A percentile compares a stretch with the other conserved stretches of the same genome.
Evolutionary conservation across 371 early-diverging fungal species (phyloP).

Genomic region (Globomyces sp.): DNA sequence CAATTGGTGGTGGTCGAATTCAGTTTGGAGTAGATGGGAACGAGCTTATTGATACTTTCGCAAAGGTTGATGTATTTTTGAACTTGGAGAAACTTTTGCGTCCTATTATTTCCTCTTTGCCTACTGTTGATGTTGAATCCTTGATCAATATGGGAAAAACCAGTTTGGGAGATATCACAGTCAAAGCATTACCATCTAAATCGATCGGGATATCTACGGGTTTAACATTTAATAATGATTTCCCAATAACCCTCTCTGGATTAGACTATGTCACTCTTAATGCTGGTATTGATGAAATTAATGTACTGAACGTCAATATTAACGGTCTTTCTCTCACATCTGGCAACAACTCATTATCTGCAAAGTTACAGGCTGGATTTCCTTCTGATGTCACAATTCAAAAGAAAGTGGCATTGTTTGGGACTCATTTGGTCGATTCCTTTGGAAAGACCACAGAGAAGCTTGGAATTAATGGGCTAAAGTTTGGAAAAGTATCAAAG

Average conservation of each 20-base stretch:
- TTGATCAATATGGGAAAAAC: not conserved
- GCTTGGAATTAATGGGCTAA: not conserved
- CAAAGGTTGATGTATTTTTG: conserved; percentile 7
- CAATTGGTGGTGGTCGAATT: conserved; percentile 1
- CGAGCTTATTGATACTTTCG: conserved; percentile 6
- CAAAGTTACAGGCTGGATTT: not conserved
- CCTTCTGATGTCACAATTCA: conserved; percentile 6
- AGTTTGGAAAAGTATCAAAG: not conserved
- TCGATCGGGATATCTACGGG: conserved; percentile 6
- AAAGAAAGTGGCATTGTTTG: conserved; percentile 1
- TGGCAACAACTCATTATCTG: conserved; percentile 4
- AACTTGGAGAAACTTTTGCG: conserved; percentile 21
- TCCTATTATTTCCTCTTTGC: conserved; percentile 14
- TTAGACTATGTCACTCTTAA: conserved; percentile 21
- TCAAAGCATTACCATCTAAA: not conserved
- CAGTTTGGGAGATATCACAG: not conserved
- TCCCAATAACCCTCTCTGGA: conserved; percentile 27
- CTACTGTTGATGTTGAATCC: not conserved
- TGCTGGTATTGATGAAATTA: conserved; percentile 21
- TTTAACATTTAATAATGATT: conserved; percentile 21
- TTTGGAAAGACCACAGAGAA: conserved; percentile 8
- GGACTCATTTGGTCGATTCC: not conserved
- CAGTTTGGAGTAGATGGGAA: not conserved
- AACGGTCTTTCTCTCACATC: not conserved
- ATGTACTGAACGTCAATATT: conserved; percentile 4